phyloP scores from a whole-genome alignment of 2,329 filamentous ascomycete genomes.

The Clonostachys rhizophaga region DNA sequence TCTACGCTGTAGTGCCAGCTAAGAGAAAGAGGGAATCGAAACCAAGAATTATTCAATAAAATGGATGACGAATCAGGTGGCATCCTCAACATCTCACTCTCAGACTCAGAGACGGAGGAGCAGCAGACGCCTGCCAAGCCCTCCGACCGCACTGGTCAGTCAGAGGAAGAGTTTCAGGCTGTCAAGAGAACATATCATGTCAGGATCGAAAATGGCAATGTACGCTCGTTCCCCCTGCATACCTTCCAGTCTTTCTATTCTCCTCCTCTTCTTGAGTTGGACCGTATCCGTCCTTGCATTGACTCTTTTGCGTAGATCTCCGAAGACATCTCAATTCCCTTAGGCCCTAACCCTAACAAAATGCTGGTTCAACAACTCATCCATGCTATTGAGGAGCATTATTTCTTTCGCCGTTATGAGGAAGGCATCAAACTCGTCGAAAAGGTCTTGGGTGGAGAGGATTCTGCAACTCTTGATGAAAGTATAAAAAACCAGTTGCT shows the following conservation, averaged over 20 bases:
- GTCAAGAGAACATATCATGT: slow-evolving; percentile 37
- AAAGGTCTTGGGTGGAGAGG: slow-evolving; percentile 17
- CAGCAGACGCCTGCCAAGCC: slow-evolving; percentile 8
- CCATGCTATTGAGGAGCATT: slow-evolving; percentile 54
- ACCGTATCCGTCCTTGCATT: background rate
- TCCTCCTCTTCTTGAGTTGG: slow-evolving; percentile 1
- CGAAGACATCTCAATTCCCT: slow-evolving; percentile 33
- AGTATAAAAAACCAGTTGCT: background rate
- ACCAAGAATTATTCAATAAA: background rate
- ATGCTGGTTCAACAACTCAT: slow-evolving; percentile 42
- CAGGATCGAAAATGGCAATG: slow-evolving; percentile 52
- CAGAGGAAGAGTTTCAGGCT: slow-evolving; percentile 42
- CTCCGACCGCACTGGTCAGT: slow-evolving; percentile 32
- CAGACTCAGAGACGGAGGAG: slow-evolving; percentile 22
- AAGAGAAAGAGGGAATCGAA: too few relatives aligned
- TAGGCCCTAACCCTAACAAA: slow-evolving; percentile 32
- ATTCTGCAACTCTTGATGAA: background rate
- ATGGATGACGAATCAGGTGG: slow-evolving; percentile 22
- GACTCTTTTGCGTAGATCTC: slow-evolving; percentile 30
- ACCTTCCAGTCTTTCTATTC: too few relatives aligned
- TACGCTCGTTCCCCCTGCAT: slow-evolving; percentile 14
- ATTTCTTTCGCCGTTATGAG: slow-evolving; percentile 43
- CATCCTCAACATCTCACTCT: slow-evolving; percentile 21
- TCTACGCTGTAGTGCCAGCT: too few relatives aligned
- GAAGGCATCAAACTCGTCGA: slow-evolving; percentile 37